Evolutionary conservation across 192 early-diverging fungal species (phyloP), one percentile per base, ranked within the genome.

Genomic region (Coemansia sp.): DNA sequence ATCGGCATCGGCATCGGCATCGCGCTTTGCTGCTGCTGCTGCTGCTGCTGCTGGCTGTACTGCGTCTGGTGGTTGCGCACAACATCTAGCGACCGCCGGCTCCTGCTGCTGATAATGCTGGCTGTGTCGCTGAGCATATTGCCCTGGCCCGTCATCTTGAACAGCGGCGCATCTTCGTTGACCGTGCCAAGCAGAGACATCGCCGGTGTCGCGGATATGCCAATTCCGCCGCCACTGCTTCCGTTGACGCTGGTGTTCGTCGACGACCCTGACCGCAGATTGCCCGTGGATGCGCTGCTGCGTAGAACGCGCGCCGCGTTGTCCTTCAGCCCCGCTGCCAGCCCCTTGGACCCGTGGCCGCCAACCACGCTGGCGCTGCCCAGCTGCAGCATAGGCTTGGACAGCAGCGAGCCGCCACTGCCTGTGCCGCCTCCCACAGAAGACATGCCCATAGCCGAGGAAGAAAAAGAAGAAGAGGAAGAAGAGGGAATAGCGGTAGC

Each of bases 201-300:
- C 4, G 49, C 30, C 19, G 19, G 16, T 16, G 54, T 9, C 16
- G 29, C 10, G 4, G 54, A 35, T 35, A n/a, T 16, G 2, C 27
- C 22, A 16, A 48, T n/a, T 6, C 2, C 1, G 11, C 18, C 50
- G 24, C 23, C 56, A 19, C 1, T 39, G 56, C n/a, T 60, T 34
- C 32, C 55, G 25, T 22, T 45, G 34, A 1, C 30, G 14, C 10
- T 23, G 30, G 30, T 8, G 39, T 19, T 20, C 0, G 27, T 16
- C 19, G 56, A 29, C 0, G 58, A 59, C n/a, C 53, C 62, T 9
- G 67, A 64, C 1, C 67, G 23, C 24, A 79, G 64, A 14, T 79
- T 79, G 5, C 76, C 76, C 1, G 76, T 79, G 14, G 76, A 79
- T 23, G 76, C 76, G 47, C 76, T 79, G 58, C 76, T 79, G 28